Conservation (phyloP, 306 rosid genomes). For the Sesbania bispinosa region DNA sequence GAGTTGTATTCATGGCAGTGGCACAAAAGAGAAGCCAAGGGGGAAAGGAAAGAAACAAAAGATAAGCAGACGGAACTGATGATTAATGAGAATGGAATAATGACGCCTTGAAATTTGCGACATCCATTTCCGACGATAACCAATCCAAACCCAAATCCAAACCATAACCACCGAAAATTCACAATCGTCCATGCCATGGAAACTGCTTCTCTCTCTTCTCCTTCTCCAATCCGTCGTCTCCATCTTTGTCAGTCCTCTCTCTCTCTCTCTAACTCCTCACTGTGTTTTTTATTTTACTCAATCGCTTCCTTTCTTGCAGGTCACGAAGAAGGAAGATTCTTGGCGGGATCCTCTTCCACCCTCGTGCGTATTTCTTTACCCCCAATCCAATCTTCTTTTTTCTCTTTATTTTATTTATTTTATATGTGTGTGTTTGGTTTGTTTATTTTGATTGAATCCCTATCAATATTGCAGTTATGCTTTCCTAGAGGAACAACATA, state of each 20-base stretch:
- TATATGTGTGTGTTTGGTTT: too few species aligned
- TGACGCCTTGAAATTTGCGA: slow-evolving; percentile 10
- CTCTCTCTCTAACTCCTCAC: neutral
- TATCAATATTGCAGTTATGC: slow-evolving; percentile 38
- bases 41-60: too few species aligned
- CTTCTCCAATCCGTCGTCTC: neutral
- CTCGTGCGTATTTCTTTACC: neutral
- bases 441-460: slow-evolving; percentile 3
- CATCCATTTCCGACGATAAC: too few species aligned
- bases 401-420: neutral
- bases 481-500: slow-evolving; percentile 22
- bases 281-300: neutral
- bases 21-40: too few species aligned
- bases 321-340: slow-evolving; percentile 5
- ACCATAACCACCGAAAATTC: neutral
- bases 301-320: slow-evolving; percentile 9
- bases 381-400: too few species aligned
- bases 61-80: too few species aligned
- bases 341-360: slow-evolving; percentile 5
- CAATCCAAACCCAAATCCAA: neutral
- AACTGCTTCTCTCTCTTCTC: slow-evolving; percentile 6
- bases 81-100: too few species aligned
- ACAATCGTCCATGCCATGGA: slow-evolving; percentile 18
- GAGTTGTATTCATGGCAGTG: too few species aligned
- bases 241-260: neutral